Percentiles rank a stretch among this genome's conserved stretches.
Conservation (phyloP, 2,329 filamentous ascomycete genomes). For the Elsinoe arachidis region DNA sequence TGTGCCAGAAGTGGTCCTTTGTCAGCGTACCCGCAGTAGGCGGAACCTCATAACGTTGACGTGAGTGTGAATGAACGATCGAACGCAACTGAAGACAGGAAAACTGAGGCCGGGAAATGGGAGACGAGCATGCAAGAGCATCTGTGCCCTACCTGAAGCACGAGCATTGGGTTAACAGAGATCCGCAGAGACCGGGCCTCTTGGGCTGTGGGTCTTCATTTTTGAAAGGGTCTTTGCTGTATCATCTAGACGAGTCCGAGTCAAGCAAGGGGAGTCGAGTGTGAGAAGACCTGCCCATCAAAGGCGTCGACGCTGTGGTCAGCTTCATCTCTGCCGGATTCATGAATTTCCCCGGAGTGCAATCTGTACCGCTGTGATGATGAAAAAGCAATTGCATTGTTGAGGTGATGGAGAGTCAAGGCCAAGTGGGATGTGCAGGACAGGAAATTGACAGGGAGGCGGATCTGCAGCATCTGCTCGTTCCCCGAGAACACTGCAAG, state of each 20-base stretch:
- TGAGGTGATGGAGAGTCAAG: slow-evolving; percentile 7
- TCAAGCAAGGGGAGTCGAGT: background rate
- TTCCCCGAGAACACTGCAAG: background rate
- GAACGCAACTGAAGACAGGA: too few species aligned
- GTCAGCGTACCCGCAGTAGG: too few species aligned
- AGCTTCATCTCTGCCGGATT: too few species aligned
- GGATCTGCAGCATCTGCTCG: background rate
- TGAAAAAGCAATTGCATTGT: background rate
- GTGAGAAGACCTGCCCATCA: background rate
- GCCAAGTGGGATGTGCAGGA: slow-evolving; percentile 8
- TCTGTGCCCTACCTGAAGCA: slow-evolving; percentile 2
- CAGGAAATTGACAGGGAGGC: background rate
- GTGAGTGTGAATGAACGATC: too few species aligned
- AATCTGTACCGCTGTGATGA: too few species aligned
- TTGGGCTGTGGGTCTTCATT: background rate
- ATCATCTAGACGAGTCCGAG: slow-evolving; percentile 6
- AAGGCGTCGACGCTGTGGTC: too few species aligned
- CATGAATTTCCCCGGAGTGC: too few species aligned
- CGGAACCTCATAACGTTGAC: too few species aligned
- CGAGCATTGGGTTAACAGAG: background rate
- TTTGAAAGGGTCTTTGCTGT: background rate
- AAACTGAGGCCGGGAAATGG: too few species aligned
- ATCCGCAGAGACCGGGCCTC: background rate
- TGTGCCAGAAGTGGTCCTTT: too few species aligned
- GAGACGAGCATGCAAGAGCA: background rate